Base-by-base conservation (phyloP, 768 basidiomycete genomes). In the Porphyrellus cyaneotinctus region DNA sequence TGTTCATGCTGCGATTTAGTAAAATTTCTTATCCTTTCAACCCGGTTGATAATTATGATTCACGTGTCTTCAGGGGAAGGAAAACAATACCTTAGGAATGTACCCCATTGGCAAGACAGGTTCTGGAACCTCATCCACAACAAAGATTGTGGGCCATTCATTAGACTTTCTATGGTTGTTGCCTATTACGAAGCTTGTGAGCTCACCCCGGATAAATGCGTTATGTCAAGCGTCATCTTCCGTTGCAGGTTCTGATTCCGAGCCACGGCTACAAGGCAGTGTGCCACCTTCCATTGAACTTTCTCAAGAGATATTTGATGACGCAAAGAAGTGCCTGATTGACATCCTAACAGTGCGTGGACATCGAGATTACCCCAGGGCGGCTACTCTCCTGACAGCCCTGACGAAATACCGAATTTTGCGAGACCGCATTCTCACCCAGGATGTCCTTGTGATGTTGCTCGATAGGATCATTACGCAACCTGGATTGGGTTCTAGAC, bases 1-100 rank as follows among this genome's bases (percentile, higher is more conserved):
- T 51, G 28, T 62, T 60, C 39, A 58, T 62, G 59, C 32, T 63
- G 20, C 46, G 58, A 57, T 65, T 61, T 32, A 45, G 64, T 66
- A 24, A 30, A 64, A 26, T 10, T 32, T 13, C 39, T 51, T 24
- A 3, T 24, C 2, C 20, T 31, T 26, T 36, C 17, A 17, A 26
- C 32, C 15, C 13, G 1, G 13, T 32, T 7, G 32, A 33, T 37
- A 39, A n/a, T 51, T 1, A 58, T 7, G 9, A 31, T 24, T 20
- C 14, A 32, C 2, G n/a, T 18, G 2, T n/a, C 12, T 47, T 54
- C 43, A 61, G 60, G 47, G 39, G 56, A 64, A 35, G 63, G 63
- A 15, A 64, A 53, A 28, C 43, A 57, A 54, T 58, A 57, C 17
- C 47, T 64, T 26, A 54, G 54, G 35, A 49, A 51, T 26, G 49